Conservation (phyloP, 768 basidiomycete genomes). For the Trametopsis cervina region DNA sequence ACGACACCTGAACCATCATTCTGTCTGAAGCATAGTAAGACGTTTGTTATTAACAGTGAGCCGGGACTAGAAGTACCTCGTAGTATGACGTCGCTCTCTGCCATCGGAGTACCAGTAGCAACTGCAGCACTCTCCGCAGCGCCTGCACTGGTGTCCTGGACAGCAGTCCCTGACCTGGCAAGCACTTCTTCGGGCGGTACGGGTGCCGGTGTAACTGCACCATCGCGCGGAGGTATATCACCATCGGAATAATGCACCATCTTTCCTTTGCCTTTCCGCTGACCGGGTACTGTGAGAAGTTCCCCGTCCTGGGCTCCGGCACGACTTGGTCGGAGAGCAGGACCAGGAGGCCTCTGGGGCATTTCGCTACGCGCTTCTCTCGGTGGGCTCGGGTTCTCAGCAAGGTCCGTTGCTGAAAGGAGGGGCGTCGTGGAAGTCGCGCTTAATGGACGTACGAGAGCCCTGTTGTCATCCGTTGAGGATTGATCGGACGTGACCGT, state of each 20-base stretch:
- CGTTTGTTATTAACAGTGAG: constrained; percentile 9
- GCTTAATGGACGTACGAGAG: constrained; percentile 4
- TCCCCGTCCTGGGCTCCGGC: neutral
- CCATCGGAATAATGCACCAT: constrained; percentile 19
- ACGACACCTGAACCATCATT: constrained; percentile 77
- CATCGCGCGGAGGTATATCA: constrained; percentile 17
- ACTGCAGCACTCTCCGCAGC: constrained; percentile 29
- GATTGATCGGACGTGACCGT: neutral
- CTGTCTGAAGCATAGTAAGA: constrained; percentile 47
- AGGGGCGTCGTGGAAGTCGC: constrained; percentile 9
- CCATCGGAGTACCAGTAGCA: constrained; percentile 15
- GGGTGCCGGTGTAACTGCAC: constrained; percentile 19
- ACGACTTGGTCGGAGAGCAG: neutral
- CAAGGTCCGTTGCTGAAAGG: constrained; percentile 2
- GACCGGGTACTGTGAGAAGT: neutral
- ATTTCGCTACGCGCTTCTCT: neutral
- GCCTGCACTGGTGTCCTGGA: constrained; percentile 60
- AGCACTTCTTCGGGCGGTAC: constrained; percentile 63
- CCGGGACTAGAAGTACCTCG: constrained; percentile 46
- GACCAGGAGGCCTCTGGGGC: neutral
- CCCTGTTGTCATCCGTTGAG: neutral
- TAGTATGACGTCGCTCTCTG: constrained; percentile 55
- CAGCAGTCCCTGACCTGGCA: constrained; percentile 45
- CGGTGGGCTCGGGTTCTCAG: neutral
- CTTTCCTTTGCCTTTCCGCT: constrained; percentile 20